These are phyloP conservation scores for Pseudohalonectria lignicola DNA, from an alignment of 2,329 filamentous ascomycete genomes.

Conservation along the genomic window DNA sequence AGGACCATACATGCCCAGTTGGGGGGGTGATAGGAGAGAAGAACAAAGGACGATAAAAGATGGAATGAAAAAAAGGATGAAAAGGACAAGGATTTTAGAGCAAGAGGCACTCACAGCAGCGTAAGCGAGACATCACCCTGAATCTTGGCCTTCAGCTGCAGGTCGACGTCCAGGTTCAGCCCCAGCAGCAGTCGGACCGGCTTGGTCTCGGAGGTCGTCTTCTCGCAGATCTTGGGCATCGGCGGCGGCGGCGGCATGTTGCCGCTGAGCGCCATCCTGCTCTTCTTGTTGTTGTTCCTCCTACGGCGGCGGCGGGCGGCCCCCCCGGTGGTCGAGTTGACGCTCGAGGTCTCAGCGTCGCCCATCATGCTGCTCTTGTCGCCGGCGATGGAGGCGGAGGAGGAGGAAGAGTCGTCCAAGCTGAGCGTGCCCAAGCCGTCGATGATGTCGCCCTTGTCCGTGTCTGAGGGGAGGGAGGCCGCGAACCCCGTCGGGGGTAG, in stretches of 20 bases:
- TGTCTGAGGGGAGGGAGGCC: background rate
- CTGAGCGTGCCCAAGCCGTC: conserved; percentile 8
- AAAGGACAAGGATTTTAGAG: no score
- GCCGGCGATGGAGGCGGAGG: conserved; percentile 2
- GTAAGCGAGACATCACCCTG: conserved; percentile 64
- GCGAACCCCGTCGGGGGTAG: background rate
- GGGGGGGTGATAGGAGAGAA: background rate
- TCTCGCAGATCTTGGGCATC: no score
- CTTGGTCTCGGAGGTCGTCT: conserved; percentile 11
- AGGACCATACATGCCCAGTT: conserved; percentile 3
- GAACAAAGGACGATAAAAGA: background rate
- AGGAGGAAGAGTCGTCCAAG: background rate
- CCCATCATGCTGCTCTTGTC: conserved; percentile 9
- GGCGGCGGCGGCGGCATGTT: conserved; percentile 8
- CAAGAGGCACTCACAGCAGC: conserved; percentile 51
- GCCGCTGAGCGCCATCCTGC: background rate
- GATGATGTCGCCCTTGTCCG: conserved; percentile 8
- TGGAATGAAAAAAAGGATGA: no score
- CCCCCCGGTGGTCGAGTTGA: conserved; percentile 4
- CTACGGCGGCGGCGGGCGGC: conserved; percentile 4
- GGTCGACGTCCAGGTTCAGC: conserved; percentile 61
- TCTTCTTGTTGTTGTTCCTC: conserved; percentile 2
- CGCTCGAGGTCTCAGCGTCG: conserved; percentile 5
- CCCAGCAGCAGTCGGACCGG: conserved; percentile 17
- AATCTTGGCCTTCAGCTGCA: conserved; percentile 70